phyloP scores from a whole-genome alignment of 2,329 filamentous ascomycete species.

The Diaporthe longicolla region DNA sequence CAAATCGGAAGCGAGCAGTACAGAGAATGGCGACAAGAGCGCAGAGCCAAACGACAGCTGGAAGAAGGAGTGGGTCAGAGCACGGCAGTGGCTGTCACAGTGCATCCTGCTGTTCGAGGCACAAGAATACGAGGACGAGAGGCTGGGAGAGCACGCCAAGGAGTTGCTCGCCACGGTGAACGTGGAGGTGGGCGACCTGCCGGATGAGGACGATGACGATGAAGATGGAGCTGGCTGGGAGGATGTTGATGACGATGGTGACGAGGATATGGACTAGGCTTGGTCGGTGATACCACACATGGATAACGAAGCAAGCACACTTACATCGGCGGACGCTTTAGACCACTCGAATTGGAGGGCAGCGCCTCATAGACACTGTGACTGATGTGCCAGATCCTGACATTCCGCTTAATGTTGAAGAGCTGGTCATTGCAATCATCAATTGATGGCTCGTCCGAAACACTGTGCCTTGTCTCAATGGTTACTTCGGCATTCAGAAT shows the following conservation, averaged over 20 bases:
- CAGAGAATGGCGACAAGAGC: slow-evolving; percentile 47
- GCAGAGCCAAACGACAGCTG: slow-evolving; percentile 61
- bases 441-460: background rate
- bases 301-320: background rate
- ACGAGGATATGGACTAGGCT: slow-evolving; percentile 63
- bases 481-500: background rate
- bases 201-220: slow-evolving; percentile 63
- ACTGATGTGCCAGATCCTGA: background rate
- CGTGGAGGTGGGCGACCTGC: slow-evolving; percentile 73
- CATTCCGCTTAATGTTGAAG: background rate
- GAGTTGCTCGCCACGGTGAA: slow-evolving; percentile 78
- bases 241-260: slow-evolving; percentile 64
- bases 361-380: background rate
- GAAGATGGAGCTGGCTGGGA: slow-evolving; percentile 64
- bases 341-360: background rate
- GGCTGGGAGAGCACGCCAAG: slow-evolving; percentile 80
- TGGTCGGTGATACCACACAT: slow-evolving; percentile 38
- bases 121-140: slow-evolving; percentile 88
- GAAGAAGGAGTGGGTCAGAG: slow-evolving; percentile 77
- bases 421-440: background rate
- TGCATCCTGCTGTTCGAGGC: slow-evolving; percentile 83
- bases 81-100: slow-evolving; percentile 86
- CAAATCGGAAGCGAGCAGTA: slow-evolving; percentile 57
- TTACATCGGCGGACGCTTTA: background rate
- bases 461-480: background rate